Evolutionary conservation across 2,329 filamentous ascomycete genomes (phyloP), one percentile per base, ranked within the genome.

Genomic region (Bipolaris zeicola): DNA sequence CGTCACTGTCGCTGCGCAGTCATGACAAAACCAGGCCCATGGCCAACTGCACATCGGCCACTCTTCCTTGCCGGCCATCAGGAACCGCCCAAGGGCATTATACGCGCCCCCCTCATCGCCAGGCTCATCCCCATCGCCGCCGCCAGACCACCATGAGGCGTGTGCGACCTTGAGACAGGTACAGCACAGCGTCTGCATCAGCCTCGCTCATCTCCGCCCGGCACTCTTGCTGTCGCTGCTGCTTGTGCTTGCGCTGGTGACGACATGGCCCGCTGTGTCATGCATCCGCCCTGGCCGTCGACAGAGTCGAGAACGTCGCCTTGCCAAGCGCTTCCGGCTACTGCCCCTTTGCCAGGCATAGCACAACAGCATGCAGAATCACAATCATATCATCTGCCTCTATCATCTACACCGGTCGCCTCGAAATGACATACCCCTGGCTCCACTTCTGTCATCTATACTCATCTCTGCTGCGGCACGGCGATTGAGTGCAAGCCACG

Each of bases 401-500:
- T 33, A 52, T 49, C 24, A 14, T 22, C 20, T 37, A 52, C 51
- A 54, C 60, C 51, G 51, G 49, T 48, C 44, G 36, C 50, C 24
- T 33, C 44, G 41, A 47, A 58, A 57, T 61, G 54, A 58, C 55
- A 54, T 52, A 49, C 46, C 45, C 50, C 50, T 26, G 28, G 47
- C 20, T 42, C 38, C 47, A 50, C 38, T 3, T 44, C 45, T 47
- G 33, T 33, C 43, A 54, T 57, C 55, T 60, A 43, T 61, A 33
- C 46, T 55, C 46, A 51, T 50, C 55, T 49, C 55, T 49, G 44
- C 55, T 49, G 51, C 52, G 43, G 58, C 46, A 55, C 39, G 48
- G 61, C 68, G 56, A 67, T 66, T 68, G 61, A 64, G 66, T 57
- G 64, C 58, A 60, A 59, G 66, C 64, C 69, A 71, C 66, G 70